These are phyloP conservation scores for Orbilia brochopaga DNA, from an alignment of 2,329 filamentous ascomycete genomes.

Conservation along the genomic window DNA sequence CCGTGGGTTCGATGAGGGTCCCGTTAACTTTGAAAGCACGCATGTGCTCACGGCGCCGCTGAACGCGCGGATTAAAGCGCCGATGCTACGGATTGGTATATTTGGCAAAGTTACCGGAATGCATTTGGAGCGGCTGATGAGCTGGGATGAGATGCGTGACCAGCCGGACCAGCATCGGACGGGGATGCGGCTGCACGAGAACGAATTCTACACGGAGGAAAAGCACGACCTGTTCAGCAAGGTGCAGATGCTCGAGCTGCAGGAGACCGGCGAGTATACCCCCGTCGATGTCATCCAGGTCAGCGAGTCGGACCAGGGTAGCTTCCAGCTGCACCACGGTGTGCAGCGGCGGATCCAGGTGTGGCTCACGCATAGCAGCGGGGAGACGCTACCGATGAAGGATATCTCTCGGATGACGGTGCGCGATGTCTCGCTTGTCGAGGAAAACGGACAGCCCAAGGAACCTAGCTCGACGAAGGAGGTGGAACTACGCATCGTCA, in stretches of 20 bases:
- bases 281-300: conserved; percentile 91
- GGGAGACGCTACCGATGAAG: conserved; percentile 85
- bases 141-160: conserved; percentile 98
- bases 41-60: conserved; percentile 96
- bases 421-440: conserved; percentile 80
- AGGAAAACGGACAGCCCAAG: conserved; percentile 81
- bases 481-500: conserved; percentile 76
- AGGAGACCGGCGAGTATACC: conserved; percentile 86
- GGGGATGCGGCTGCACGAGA: conserved; percentile 78
- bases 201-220: conserved; percentile 91
- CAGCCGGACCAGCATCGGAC: conserved; percentile 65
- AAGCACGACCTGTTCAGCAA: conserved; percentile 90
- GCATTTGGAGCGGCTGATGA: conserved; percentile 95
- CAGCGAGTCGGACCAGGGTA: conserved; percentile 81
- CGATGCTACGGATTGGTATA: conserved; percentile 82
- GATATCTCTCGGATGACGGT: conserved; percentile 78
- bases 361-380: conserved; percentile 88
- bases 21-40: conserved; percentile 93
- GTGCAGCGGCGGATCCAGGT: conserved; percentile 86
- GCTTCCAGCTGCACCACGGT: conserved; percentile 94
- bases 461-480: conserved; percentile 77
- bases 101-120: conserved; percentile 90
- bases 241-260: conserved; percentile 86
- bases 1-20: conserved; percentile 87
- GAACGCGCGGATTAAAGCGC: conserved; percentile 71